phyloP scores from a whole-genome alignment of 108 stramenopile genomes.

The Cyclostephanos invisitatus region DNA sequence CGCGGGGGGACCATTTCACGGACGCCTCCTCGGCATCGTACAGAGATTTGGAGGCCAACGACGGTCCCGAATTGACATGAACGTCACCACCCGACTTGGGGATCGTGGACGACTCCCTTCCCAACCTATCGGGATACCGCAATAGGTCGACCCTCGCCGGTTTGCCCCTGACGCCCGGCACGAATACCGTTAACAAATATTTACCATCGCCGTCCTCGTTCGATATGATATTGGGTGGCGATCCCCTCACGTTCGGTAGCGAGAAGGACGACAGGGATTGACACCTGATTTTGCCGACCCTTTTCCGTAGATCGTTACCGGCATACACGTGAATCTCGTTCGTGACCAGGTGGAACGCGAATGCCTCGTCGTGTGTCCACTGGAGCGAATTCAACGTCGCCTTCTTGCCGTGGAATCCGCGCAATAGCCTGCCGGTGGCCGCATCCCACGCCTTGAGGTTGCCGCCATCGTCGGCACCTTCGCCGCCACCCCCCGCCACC shows the following conservation, averaged over 20 bases:
- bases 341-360: conserved; percentile 64
- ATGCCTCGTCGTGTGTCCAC: conserved; percentile 89
- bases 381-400: conserved; percentile 85
- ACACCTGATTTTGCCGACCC: conserved; percentile 61
- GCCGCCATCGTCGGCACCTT: conserved; percentile 15
- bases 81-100: conserved; percentile 16
- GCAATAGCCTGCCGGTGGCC: conserved; percentile 49
- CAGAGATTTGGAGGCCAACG: conserved; percentile 70
- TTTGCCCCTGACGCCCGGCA: conserved; percentile 86
- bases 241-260: conserved; percentile 42
- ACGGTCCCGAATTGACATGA: conserved; percentile 39
- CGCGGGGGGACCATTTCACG: conserved; percentile 78
- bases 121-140: conserved; percentile 61
- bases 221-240: not conserved
- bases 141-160: conserved; percentile 80
- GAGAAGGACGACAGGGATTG: conserved; percentile 60
- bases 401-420: conserved; percentile 68
- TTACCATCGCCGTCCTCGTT: conserved; percentile 1
- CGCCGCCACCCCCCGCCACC: not conserved
- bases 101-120: conserved; percentile 27
- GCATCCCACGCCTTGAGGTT: conserved; percentile 86
- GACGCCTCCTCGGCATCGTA: conserved; percentile 80
- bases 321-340: conserved; percentile 81
- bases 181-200: conserved; percentile 80
- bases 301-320: conserved; percentile 8